These are phyloP conservation scores for Sequoia sempervirens DNA, from an alignment of 75 land plant species.

Conservation along the genomic window DNA sequence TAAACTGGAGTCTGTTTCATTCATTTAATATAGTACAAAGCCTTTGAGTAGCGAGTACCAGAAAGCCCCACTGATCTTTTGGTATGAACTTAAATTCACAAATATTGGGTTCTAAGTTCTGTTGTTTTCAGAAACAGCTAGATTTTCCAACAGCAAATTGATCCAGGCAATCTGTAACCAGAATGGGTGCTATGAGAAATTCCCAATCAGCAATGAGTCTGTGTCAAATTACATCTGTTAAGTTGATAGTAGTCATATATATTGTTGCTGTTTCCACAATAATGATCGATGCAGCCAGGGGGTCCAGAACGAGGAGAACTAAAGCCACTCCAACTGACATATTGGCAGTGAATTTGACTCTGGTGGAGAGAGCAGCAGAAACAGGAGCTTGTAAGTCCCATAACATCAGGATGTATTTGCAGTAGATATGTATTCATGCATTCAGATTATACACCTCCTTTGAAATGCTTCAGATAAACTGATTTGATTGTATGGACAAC, in stretches of 20 bases:
- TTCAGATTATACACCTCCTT: neutral
- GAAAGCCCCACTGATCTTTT: neutral
- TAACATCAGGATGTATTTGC: neutral
- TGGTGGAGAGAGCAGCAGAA: constrained; percentile 7
- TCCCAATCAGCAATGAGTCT: neutral
- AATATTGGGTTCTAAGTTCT: neutral
- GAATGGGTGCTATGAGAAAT: neutral
- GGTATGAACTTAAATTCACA: neutral
- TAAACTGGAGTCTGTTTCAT: neutral
- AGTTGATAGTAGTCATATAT: neutral
- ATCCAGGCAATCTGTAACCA: neutral
- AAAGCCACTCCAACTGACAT: neutral
- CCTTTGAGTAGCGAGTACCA: no score
- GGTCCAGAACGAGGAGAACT: neutral
- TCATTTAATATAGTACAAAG: neutral
- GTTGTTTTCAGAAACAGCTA: neutral
- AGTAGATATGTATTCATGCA: neutral
- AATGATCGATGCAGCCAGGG: neutral
- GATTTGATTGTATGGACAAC: neutral
- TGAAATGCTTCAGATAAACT: neutral
- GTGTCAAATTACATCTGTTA: neutral
- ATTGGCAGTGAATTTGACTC: neutral
- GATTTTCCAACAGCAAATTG: neutral
- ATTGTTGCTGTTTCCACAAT: neutral
- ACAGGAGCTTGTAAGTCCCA: constrained; percentile 6